These are phyloP conservation scores for Ophiobolus disseminans DNA, from an alignment of 2,329 filamentous ascomycete genomes.

Conservation along the genomic window DNA sequence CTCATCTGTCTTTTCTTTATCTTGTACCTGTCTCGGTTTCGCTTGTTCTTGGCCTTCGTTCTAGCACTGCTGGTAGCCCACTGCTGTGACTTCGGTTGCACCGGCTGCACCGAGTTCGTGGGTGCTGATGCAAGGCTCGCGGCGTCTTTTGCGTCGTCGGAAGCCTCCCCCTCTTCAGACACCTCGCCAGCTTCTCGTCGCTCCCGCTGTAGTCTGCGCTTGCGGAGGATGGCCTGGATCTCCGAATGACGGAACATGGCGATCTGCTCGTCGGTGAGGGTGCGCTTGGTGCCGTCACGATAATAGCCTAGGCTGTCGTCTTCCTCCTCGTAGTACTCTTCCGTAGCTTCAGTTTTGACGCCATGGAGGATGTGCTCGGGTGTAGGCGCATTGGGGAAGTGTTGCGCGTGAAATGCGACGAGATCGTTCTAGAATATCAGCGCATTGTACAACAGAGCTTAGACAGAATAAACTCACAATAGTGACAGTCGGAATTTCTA, in stretches of 20 bases:
- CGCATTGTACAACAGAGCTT: conserved; percentile 4
- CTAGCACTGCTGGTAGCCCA: conserved; percentile 37
- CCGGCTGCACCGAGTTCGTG: conserved; percentile 19
- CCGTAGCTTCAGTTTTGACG: conserved; percentile 40
- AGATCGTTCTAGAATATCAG: conserved; percentile 51
- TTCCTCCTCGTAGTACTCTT: conserved; percentile 48
- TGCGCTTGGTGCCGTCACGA: conserved; percentile 83
- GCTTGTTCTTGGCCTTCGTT: conserved; percentile 34
- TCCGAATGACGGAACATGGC: conserved; percentile 90
- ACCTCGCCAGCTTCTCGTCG: conserved; percentile 29
- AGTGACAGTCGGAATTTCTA: conserved; percentile 42
- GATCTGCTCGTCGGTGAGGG: conserved; percentile 89
- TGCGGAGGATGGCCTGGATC: conserved; percentile 70
- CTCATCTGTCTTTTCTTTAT: conserved; percentile 32
- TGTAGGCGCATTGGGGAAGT: conserved; percentile 51
- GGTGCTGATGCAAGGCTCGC: conserved; percentile 1
- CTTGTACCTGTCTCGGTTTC: conserved; percentile 32
- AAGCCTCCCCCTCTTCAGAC: conserved; percentile 17
- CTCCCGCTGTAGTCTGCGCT: conserved; percentile 35
- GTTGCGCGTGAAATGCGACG: conserved; percentile 51
- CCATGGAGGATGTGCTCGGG: conserved; percentile 44
- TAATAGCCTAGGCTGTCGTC: conserved; percentile 83
- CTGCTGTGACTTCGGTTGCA: conserved; percentile 30
- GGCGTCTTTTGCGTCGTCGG: not conserved
- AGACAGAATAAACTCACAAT: conserved; percentile 27